Conservation (phyloP, 2,329 filamentous ascomycete genomes). For the Sporothrix humicola region DNA sequence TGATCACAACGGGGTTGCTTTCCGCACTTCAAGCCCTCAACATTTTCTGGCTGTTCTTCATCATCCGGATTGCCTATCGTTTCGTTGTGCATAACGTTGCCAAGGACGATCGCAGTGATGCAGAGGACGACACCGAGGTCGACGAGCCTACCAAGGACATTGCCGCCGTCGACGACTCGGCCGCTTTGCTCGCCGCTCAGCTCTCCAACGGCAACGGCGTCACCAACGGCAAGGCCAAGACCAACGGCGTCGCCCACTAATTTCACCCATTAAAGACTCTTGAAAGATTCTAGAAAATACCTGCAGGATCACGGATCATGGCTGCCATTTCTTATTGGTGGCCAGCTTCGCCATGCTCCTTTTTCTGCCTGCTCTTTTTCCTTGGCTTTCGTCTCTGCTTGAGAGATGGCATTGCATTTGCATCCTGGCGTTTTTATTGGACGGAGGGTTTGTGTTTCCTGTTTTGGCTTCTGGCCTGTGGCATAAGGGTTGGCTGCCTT, state of each 20-base stretch:
- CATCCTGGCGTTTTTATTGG: constrained; percentile 35
- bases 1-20: constrained; percentile 70
- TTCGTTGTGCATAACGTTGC: constrained; percentile 66
- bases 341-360: not conserved
- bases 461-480: not conserved
- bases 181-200: constrained; percentile 12
- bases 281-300: not conserved
- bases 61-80: constrained; percentile 74
- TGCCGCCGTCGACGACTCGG: constrained; percentile 31
- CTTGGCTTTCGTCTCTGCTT: not conserved
- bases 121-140: constrained; percentile 67
- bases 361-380: not conserved
- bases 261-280: not conserved
- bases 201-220: constrained; percentile 40
- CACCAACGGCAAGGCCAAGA: constrained; percentile 37
- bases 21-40: constrained; percentile 74
- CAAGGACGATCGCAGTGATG: constrained; percentile 75
- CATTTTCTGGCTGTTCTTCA: constrained; percentile 81
- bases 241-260: constrained; percentile 26
- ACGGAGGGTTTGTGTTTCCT: constrained; percentile 16
- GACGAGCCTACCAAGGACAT: constrained; percentile 40
- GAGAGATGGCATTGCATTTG: constrained; percentile 33
- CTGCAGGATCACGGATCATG: not conserved
- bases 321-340: not conserved
- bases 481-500: not conserved